phyloP scores from a whole-genome alignment of 2,329 filamentous ascomycete genomes.

The Scedosporium boydii region DNA sequence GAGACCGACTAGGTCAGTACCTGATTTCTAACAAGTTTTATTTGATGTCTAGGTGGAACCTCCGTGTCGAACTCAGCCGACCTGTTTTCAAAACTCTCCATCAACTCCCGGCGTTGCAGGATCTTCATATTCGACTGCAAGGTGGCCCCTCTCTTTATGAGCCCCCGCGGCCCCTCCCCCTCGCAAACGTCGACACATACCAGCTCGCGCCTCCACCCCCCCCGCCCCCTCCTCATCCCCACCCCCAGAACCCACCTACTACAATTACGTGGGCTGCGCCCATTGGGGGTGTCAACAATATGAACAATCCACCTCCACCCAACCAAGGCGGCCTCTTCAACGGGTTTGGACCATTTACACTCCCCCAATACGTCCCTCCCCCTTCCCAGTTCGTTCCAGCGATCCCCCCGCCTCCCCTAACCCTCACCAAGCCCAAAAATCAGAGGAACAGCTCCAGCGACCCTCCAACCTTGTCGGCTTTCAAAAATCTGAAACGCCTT shows the following conservation, averaged over 20 bases:
- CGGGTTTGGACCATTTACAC: not conserved
- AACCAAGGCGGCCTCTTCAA: not conserved
- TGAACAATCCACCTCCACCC: not conserved
- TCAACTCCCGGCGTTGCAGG: constrained; percentile 38
- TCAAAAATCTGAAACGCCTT: constrained; percentile 43
- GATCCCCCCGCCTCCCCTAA: constrained; percentile 25
- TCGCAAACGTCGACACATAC: not conserved
- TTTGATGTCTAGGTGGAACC: constrained; percentile 44
- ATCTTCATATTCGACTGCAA: constrained; percentile 50
- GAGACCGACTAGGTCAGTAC: not conserved
- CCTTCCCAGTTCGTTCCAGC: constrained; percentile 16
- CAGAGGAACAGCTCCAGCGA: constrained; percentile 26
- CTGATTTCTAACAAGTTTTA: not conserved
- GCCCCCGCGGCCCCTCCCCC: constrained; percentile 36
- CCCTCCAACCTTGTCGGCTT: constrained; percentile 46
- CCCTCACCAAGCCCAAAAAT: constrained; percentile 21
- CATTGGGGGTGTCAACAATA: not conserved
- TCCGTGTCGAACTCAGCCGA: constrained; percentile 51
- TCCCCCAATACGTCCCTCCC: constrained; percentile 7
- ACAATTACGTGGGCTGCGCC: not conserved
- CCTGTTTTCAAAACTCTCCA: constrained; percentile 49
- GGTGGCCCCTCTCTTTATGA: constrained; percentile 45
- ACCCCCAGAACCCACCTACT: not conserved
- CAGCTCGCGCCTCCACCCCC: not conserved
- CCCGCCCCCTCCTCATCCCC: not conserved